Base-by-base conservation (phyloP, 345 rosid species). In the Atalantia buxifolia region DNA sequence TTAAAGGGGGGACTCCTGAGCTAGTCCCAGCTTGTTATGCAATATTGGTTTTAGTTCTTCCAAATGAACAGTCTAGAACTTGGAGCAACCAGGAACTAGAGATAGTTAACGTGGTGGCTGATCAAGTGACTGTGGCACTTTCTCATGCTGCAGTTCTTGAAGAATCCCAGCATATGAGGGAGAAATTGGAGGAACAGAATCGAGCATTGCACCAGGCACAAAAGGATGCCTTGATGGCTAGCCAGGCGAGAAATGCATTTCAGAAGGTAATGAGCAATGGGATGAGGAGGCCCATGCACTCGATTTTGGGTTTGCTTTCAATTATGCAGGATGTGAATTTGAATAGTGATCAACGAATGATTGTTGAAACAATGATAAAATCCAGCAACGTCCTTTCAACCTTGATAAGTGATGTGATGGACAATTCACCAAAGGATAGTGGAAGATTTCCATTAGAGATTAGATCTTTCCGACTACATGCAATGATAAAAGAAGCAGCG, bases 91-190 rank as follows among this genome's bases (percentile, higher is more conserved):
- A 89, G 79, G 99, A 94, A 74, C 76, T 89, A 13, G 99, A 94
- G 88, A 96, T 96, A 80, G 87, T 94, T 56, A 88, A 96, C 76
- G 99, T 92, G 69, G 99, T 96, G 28, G 99, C 99, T 4, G 98
- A 91, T 83, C 99, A 96, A 85, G 98, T 96, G 42, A 94, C 98
- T 5, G 98, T 96, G 80, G 99, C 99, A 35, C 88, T 96, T 75
- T 94, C 98, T 79, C 99, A 96, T 79, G 97, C 99, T 19, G 97
- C 97, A 22, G 90, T 94, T 80, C 95, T 96, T 24, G 99, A 96
- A 72, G 99, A 96, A 76, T 96, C 99, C 38, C 98, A 94, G 78
- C 86, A 85, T 8, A 96, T 96, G 97, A 96, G 98, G 83, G 97
- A 92, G 82, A 87, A 92, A 82, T 81, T 96, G 63, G 95, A 83